Percentiles rank a stretch among this genome's conserved stretches.
Evolutionary conservation across 441 rosid species (phyloP).

Genomic region (Hypseocharis bilobata): DNA sequence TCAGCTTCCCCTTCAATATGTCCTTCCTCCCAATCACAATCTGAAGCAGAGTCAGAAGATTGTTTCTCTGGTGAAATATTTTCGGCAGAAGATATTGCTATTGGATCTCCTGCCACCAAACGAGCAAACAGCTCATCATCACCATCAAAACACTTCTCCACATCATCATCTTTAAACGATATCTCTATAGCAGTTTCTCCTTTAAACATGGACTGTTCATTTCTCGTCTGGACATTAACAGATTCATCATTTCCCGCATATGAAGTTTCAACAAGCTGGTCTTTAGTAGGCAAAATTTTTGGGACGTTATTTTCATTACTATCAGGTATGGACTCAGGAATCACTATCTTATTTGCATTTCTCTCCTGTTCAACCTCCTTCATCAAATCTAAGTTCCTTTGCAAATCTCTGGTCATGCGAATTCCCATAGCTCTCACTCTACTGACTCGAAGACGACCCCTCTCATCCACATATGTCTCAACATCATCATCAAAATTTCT

Average conservation of each 20-base stretch:
- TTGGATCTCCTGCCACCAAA: conserved; percentile 55
- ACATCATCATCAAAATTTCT: conserved; percentile 47
- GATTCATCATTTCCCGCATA: conserved; percentile 24
- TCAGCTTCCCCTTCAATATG: conserved; percentile 25
- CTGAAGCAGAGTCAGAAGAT: conserved; percentile 43
- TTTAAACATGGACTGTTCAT: conserved; percentile 25
- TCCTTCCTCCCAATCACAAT: conserved; percentile 66
- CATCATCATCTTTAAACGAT: conserved; percentile 60
- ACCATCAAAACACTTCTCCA: conserved; percentile 32
- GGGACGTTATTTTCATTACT: conserved; percentile 23
- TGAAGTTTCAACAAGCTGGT: conserved; percentile 29
- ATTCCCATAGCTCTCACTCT: conserved; percentile 85
- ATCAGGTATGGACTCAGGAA: conserved; percentile 24
- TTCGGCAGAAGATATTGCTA: conserved; percentile 32
- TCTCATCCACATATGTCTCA: conserved; percentile 75
- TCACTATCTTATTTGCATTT: conserved; percentile 18
- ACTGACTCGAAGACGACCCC: conserved; percentile 64
- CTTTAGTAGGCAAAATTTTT: conserved; percentile 30
- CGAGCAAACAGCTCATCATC: conserved; percentile 69
- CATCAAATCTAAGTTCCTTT: conserved; percentile 89
- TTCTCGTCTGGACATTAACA: conserved; percentile 29
- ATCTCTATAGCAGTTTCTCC: conserved; percentile 45
- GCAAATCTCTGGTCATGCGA: conserved; percentile 89
- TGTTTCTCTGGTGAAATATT: conserved; percentile 28
- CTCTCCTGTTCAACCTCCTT: conserved; percentile 58